Evolutionary conservation across 2,329 filamentous ascomycete genomes (phyloP).

Genomic region (Ampelomyces quisqualis): DNA sequence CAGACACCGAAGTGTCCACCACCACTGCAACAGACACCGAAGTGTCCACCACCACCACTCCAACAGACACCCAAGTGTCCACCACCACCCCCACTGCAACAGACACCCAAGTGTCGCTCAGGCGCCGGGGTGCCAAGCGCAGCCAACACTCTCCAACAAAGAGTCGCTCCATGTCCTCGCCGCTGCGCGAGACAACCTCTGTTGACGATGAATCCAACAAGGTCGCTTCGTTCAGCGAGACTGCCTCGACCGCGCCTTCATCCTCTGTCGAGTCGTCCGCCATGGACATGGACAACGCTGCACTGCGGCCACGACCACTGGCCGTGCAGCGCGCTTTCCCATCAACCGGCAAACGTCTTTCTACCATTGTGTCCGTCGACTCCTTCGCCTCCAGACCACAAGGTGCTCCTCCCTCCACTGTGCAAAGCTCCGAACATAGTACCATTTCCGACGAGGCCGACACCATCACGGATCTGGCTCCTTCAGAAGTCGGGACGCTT

Average conservation of each 20-base stretch:
- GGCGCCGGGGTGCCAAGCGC: slow-evolving; percentile 43
- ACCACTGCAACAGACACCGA: not conserved
- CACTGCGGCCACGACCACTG: slow-evolving; percentile 38
- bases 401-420: slow-evolving; percentile 30
- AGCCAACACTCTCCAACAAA: slow-evolving; percentile 47
- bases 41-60: not conserved
- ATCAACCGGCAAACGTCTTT: slow-evolving; percentile 56
- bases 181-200: slow-evolving; percentile 28
- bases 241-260: slow-evolving; percentile 31
- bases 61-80: slow-evolving; percentile 5
- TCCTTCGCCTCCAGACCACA: slow-evolving; percentile 47
- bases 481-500: slow-evolving; percentile 34
- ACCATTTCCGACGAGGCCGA: slow-evolving; percentile 20
- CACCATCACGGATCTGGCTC: slow-evolving; percentile 20
- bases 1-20: slow-evolving; percentile 16
- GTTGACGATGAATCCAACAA: slow-evolving; percentile 20
- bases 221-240: slow-evolving; percentile 34
- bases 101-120: slow-evolving; percentile 28
- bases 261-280: slow-evolving; percentile 42
- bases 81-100: slow-evolving; percentile 12
- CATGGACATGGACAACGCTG: slow-evolving; percentile 35
- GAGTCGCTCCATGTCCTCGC: slow-evolving; percentile 36
- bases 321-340: slow-evolving; percentile 52
- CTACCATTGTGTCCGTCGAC: slow-evolving; percentile 61
- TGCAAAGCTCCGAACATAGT: slow-evolving; percentile 30